Evolutionary conservation across 2,329 filamentous ascomycete genomes (phyloP), one percentile per base, ranked within the genome.

Genomic region (Nothophoma quercina): DNA sequence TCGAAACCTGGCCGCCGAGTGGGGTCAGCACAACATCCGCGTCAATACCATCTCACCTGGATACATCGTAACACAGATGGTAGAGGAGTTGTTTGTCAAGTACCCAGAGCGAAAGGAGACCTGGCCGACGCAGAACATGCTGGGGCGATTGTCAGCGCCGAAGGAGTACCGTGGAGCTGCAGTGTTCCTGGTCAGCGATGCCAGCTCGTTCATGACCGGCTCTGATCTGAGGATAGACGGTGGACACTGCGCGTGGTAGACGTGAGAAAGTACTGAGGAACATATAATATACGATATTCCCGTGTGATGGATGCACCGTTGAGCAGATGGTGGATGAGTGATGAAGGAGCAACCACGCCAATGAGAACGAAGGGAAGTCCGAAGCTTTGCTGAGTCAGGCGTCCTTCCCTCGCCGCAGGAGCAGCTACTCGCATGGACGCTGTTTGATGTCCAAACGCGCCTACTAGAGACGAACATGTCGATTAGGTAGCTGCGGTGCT

Each of bases 71-170:
- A 92, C 89, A 1, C 85, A 88, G 18, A 96, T 96, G 92, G 90
- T 93, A 1, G 85, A 90, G 70, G 83, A 85, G 51, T 83, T 96
- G 25, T 95, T 96, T 67, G 81, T 86, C 59, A 81, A 88, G 58
- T 89, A 85, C 60, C 91, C 91, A 0, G 89, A 92, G 65, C 80
- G 77, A 25, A 70, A 65, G 49, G 67, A 70, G n/a, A 83, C 87
- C 55, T 96, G 92, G 92, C 85, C 89, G 13, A 88, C 83, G 64
- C 87, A 93, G 75, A 96, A 96, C 75, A 95, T 96, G 91, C 80
- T 96, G 45, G 86, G 69, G 21, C 61, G 72, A 7, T 54, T 76
- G 12, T 73, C 70, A 2, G 62, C 47, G 10, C 73, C 73, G 1
- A 51, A 56, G 35, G 73, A 76, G 56, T 76, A 76, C 42, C 63